Percentiles rank a stretch among this genome's conserved stretches.
Evolutionary conservation across 2,329 filamentous ascomycete species (phyloP).

Genomic region (Amauroascus verrucosus): DNA sequence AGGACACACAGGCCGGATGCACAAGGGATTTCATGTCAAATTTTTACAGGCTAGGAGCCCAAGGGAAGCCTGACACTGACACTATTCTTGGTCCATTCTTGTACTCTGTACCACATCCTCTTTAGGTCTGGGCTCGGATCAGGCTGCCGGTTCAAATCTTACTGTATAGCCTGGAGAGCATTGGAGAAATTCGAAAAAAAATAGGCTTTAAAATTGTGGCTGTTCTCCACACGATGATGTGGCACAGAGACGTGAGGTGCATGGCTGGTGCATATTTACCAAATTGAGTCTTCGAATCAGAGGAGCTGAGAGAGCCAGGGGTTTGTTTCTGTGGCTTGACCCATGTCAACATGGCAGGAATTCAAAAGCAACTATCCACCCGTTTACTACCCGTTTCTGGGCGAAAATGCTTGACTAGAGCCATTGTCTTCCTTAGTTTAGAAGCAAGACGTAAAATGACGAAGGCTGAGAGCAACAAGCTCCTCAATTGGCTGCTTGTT

Average conservation of each 20-base stretch:
- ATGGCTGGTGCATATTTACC: background rate
- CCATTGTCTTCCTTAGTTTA: conserved; percentile 1
- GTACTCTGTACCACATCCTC: background rate
- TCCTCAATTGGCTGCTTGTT: background rate
- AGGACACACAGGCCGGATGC: background rate
- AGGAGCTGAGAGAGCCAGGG: background rate
- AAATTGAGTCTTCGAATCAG: background rate
- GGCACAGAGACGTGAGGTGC: conserved; percentile 1
- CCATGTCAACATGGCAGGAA: conserved; percentile 1
- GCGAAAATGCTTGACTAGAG: conserved; percentile 11
- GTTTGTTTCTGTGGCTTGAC: conserved; percentile 2
- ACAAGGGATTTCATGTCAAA: background rate
- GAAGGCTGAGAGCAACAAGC: background rate
- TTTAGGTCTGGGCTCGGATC: background rate
- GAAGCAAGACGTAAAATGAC: background rate
- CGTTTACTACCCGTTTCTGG: background rate
- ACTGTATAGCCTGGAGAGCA: background rate
- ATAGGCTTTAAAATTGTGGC: background rate
- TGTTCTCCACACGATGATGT: conserved; percentile 9
- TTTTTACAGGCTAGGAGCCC: background rate
- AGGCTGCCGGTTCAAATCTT: background rate
- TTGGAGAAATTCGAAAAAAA: background rate
- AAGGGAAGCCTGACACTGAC: background rate
- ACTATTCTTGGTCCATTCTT: background rate
- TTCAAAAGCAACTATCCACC: conserved; percentile 3